Evolutionary conservation across 2,329 filamentous ascomycete species (phyloP).

Genomic region (Hymenoscyphus occultus): DNA sequence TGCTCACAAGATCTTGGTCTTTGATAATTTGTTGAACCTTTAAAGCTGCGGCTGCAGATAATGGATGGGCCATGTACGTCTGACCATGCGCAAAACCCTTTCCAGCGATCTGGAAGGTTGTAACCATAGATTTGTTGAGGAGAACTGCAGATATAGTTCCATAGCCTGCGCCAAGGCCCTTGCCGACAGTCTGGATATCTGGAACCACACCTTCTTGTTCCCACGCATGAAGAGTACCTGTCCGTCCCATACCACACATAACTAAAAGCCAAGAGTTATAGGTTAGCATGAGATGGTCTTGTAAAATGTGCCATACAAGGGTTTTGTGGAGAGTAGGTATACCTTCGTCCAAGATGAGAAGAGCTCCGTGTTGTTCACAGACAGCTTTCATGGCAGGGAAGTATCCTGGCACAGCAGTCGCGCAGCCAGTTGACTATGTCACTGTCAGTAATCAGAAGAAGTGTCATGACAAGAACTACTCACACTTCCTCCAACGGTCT

Average conservation of each 20-base stretch:
- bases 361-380: conserved; percentile 64
- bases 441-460: no score
- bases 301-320: background rate
- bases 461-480: no score
- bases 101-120: background rate
- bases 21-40: conserved; percentile 9
- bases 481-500: conserved; percentile 59
- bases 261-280: conserved; percentile 56
- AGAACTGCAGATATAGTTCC: conserved; percentile 57
- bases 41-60: conserved; percentile 6
- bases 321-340: background rate
- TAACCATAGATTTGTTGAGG: conserved; percentile 38
- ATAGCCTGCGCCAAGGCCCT: conserved; percentile 61
- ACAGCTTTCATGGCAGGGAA: conserved; percentile 61
- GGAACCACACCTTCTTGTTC: conserved; percentile 50
- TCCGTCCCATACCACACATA: conserved; percentile 54
- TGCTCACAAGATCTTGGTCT: background rate
- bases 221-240: conserved; percentile 51
- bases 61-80: conserved; percentile 7
- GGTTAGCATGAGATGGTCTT: background rate
- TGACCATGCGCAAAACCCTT: conserved; percentile 9
- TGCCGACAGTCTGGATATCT: conserved; percentile 62
- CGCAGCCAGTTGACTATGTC: conserved; percentile 56
- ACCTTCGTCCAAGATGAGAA: conserved; percentile 44
- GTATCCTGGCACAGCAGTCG: conserved; percentile 62